Conservation (phyloP, 768 basidiomycete species). For the Boletus edulis region DNA sequence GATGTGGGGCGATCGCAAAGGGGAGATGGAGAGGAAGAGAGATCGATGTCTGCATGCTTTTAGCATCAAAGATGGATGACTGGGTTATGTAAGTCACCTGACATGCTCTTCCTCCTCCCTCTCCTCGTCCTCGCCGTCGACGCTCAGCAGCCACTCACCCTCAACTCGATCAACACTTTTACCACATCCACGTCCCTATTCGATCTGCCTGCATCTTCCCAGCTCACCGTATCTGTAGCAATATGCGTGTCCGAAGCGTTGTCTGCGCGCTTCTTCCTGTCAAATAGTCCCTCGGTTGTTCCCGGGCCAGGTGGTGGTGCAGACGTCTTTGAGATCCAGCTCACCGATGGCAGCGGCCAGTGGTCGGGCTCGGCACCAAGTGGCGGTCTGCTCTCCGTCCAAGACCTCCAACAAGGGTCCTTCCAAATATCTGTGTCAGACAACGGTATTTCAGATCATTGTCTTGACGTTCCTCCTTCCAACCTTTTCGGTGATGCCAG, state of each 20-base stretch:
- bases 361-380: constrained; percentile 46
- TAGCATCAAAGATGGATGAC: constrained; percentile 1
- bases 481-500: constrained; percentile 29
- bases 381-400: constrained; percentile 55
- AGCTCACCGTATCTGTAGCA: constrained; percentile 47
- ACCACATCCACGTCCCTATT: constrained; percentile 34
- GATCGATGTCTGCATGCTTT: constrained; percentile 21
- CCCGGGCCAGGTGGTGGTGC: constrained; percentile 39
- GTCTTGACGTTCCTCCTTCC: neutral
- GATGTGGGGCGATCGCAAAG: neutral
- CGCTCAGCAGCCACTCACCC: constrained; percentile 27
- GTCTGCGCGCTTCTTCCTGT: constrained; percentile 56
- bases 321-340: constrained; percentile 46
- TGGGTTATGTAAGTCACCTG: neutral
- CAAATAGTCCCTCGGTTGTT: constrained; percentile 42
- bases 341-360: constrained; percentile 48
- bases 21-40: constrained; percentile 1
- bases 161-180: constrained; percentile 39
- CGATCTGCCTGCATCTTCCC: constrained; percentile 38
- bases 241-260: constrained; percentile 38
- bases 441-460: constrained; percentile 29
- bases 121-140: neutral
- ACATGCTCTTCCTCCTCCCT: neutral
- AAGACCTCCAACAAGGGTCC: constrained; percentile 36
- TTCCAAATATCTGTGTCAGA: constrained; percentile 62